phyloP scores from a whole-genome alignment of 352 stramenopile genomes.

The Phytophthora tentaculata region DNA sequence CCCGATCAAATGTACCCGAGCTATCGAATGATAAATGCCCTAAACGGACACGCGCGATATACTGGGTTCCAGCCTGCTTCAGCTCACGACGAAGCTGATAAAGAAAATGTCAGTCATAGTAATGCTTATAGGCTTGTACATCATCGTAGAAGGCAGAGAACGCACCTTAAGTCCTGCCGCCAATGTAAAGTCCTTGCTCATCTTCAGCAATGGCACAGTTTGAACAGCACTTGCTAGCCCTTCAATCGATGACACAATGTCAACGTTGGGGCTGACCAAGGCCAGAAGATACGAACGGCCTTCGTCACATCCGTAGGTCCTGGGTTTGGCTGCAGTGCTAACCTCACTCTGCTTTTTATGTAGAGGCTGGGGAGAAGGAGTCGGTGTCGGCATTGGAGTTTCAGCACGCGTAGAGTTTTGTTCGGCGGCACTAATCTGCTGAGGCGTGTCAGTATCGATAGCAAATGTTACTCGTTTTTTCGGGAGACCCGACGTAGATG shows the following conservation, averaged over 20 bases:
- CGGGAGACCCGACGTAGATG: background rate
- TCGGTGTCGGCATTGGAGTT: background rate
- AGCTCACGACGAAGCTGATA: conserved; percentile 59
- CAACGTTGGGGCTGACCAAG: conserved; percentile 62
- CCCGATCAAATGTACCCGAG: conserved; percentile 37
- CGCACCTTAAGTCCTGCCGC: conserved; percentile 58
- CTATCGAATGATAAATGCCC: conserved; percentile 52
- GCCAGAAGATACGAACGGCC: conserved; percentile 52
- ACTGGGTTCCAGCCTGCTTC: conserved; percentile 22
- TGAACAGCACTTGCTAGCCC: conserved; percentile 50
- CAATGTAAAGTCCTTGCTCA: conserved; percentile 72
- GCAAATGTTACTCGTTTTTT: conserved; percentile 41
- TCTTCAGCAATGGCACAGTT: conserved; percentile 44
- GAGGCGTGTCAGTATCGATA: background rate
- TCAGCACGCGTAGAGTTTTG: background rate
- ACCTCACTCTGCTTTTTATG: conserved; percentile 10
- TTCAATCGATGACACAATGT: conserved; percentile 62
- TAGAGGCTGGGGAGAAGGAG: conserved; percentile 1
- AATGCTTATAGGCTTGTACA: background rate
- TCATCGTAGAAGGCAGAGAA: background rate
- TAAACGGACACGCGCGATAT: conserved; percentile 41
- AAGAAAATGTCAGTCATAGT: conserved; percentile 23
- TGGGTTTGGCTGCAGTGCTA: conserved; percentile 15
- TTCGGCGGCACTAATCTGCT: background rate
- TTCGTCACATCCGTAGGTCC: conserved; percentile 37